Evolutionary conservation across 2,329 filamentous ascomycete species (phyloP), one percentile per base, ranked within the genome.

Genomic region (Botrytis fragariae): DNA sequence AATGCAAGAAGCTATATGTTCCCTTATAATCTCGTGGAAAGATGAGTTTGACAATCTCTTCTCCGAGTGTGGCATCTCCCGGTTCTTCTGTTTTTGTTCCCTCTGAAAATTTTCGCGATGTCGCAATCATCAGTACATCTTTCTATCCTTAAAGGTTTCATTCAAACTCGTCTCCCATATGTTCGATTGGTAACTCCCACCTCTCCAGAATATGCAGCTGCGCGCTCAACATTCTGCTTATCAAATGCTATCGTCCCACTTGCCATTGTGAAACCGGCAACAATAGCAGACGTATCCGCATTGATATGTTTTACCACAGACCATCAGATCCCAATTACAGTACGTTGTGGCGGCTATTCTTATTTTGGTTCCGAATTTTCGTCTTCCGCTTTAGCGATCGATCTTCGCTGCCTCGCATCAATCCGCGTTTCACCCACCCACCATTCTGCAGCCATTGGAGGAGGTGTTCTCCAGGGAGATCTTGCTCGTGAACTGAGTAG

Each of bases 311-410:
- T 69, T 70, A 54, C 70, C 35, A 77, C 72, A 63, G 77, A 77
- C 14, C 61, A 74, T 29, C 59, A 48, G 9, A 76, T 78, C 42
- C 72, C 72, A 39, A 70, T 77, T 51, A 77, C 79, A 60, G 73
- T 83, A 72, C 76, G 82, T 68, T 76, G 74, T 35, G 80, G 83
- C 16, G 83, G 83, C 1, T 82, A 84, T 75, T 81, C 83, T 70
- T 78, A 82, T 48, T 80, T 76, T 42, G 81, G 82, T 2, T 76
- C 79, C 1, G 80, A 79, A n/a, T 78, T 79, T n/a, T 77, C 79
- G 6, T 62, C 79, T 7, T 80, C 76, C 44, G 79, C 80, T 7
- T 61, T 84, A 22, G 79, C 78, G 2, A 81, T 84, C 45, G 83
- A 84, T 69, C 73, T 84, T 78, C 81, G 83, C 29, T 81, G 81